Base-by-base conservation (phyloP, 768 basidiomycete genomes). In the Pleurotus cornucopiae region DNA sequence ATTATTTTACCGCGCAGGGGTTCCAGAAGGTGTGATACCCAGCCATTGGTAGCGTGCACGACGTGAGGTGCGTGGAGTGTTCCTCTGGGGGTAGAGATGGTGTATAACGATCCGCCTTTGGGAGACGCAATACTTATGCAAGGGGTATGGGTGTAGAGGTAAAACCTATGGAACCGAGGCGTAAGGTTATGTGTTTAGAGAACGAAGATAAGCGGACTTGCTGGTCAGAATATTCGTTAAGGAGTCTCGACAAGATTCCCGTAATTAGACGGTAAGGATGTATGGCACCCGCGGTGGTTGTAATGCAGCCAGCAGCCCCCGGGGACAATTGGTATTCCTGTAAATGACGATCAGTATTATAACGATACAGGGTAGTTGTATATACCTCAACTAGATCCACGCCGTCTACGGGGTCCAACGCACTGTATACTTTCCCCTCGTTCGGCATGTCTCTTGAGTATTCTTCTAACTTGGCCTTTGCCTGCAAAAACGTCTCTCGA, bases 11-110 rank as follows among this genome's bases (percentile, higher is more conserved):
- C 73, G 16, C 83, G 79, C 72, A 89, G 73, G 0, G 78, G 77
- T 11, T 77, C 73, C 54, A 95, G 71, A 44, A 95, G 78, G 60
- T 89, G 85, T 1, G 89, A 82, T 2, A 76, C 73, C 84, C 91
- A 94, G 16, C 80, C 91, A 66, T 96, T 96, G 2, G 91, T 93
- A 2, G 90, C 89, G 65, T 93, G 91, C 9, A 95, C 73, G 43
- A 95, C 76, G 66, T 90, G 88, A 2, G 68, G 69, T 0, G 89
- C 72, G 13, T 61, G 68, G 21, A 91, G 74, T 4, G 61, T 63
- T 0, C 92, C 91, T 49, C 77, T 74, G 0, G 85, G 73, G 1
- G 91, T 93, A 16, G 64, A 58, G n/a, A 91, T 72, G 6, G 69
- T 73, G 69, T 89, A 89, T 14, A 67, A 60, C 1, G 65, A 51